A percentile compares a stretch with the other conserved stretches of the same genome.
These are phyloP conservation scores for Blakeslea trispora DNA, from an alignment of 371 early-diverging fungal species.

Conservation along the genomic window DNA sequence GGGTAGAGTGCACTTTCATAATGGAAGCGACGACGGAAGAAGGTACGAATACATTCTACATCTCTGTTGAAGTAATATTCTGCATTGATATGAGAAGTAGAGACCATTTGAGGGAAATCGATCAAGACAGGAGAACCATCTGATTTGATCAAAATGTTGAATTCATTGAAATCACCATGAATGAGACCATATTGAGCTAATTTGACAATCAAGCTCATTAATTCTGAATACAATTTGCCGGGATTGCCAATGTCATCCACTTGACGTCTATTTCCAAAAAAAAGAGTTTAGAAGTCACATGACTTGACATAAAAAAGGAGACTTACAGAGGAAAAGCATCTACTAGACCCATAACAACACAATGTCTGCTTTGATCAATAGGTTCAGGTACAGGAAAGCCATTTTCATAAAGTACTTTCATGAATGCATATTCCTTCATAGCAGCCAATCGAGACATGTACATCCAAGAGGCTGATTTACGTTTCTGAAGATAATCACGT, in stretches of 20 bases:
- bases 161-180: constrained; percentile 99
- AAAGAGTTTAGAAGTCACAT: too few relatives aligned
- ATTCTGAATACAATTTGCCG: constrained; percentile 87
- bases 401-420: constrained; percentile 89
- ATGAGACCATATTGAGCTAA: constrained; percentile 96
- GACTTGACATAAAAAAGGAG: neutral
- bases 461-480: constrained; percentile 96
- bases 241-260: constrained; percentile 84
- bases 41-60: constrained; percentile 95
- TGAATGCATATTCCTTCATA: constrained; percentile 96
- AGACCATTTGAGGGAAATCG: constrained; percentile 99
- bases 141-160: constrained; percentile 94
- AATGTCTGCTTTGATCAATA: constrained; percentile 94
- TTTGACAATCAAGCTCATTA: constrained; percentile 95
- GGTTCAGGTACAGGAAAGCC: constrained; percentile 97
- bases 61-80: constrained; percentile 98
- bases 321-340: constrained; percentile 91
- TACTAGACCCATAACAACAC: constrained; percentile 96
- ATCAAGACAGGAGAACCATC: constrained; percentile 89
- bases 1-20: constrained; percentile 92
- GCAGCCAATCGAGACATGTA: constrained; percentile 97
- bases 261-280: constrained; percentile 63
- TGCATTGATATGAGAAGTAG: constrained; percentile 92
- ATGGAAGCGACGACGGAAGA: constrained; percentile 87
- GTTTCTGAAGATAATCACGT: constrained; percentile 93